Evolutionary conservation across 768 basidiomycete species (phyloP).

Genomic region (Filobasidium wieringae): DNA sequence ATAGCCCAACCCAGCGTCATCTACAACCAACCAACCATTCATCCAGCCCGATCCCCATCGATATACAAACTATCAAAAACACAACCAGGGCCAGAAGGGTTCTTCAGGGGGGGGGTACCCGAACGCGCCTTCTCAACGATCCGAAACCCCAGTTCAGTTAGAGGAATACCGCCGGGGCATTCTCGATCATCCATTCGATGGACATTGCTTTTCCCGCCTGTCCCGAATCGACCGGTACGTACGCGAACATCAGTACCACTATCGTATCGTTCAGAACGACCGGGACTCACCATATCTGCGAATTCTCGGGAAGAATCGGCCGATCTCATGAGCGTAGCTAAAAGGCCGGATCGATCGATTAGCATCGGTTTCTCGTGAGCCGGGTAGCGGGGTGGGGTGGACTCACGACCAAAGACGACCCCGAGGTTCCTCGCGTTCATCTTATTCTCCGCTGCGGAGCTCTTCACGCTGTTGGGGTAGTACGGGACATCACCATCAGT

Average conservation of each 20-base stretch:
- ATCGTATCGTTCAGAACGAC: background rate
- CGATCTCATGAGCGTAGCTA: conserved; percentile 90
- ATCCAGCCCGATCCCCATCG: too few species aligned
- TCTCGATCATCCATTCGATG: conserved; percentile 89
- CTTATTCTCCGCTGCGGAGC: conserved; percentile 60
- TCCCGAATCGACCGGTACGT: too few species aligned
- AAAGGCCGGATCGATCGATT: conserved; percentile 2
- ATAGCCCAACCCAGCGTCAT: too few species aligned
- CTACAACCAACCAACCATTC: too few species aligned
- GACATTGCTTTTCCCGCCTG: conserved; percentile 81
- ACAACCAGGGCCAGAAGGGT: too few species aligned
- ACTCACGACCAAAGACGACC: conserved; percentile 95
- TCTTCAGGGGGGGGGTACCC: too few species aligned
- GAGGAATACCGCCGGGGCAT: conserved; percentile 36
- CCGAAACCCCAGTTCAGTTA: too few species aligned
- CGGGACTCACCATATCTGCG: conserved; percentile 56
- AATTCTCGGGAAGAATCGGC: conserved; percentile 77
- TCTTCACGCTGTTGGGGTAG: conserved; percentile 45
- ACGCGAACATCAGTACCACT: background rate
- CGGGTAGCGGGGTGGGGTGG: too few species aligned
- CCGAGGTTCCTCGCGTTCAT: conserved; percentile 94
- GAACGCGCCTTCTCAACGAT: too few species aligned
- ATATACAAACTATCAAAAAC: too few species aligned
- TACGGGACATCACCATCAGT: conserved; percentile 1
- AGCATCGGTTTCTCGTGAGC: background rate